Percentiles rank a stretch among this genome's conserved stretches.
Evolutionary conservation across 257 asterid genomes (phyloP).

Genomic region (Capsicum chinense): DNA sequence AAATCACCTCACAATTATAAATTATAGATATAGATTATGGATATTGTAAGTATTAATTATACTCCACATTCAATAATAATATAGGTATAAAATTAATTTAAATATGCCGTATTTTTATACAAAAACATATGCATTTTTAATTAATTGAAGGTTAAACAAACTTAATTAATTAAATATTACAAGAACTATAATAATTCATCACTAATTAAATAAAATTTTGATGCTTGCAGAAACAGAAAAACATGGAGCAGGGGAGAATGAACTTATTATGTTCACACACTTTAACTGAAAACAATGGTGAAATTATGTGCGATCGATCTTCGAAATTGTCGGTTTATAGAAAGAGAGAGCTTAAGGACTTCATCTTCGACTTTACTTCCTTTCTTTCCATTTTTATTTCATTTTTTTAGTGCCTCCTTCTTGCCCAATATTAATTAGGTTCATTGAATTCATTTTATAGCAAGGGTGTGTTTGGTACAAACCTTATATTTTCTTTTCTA

Average conservation of each 20-base stretch:
- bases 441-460: slow-evolving; percentile 1
- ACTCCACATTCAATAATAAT: no score
- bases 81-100: no score
- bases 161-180: no score
- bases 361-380: slow-evolving; percentile 39
- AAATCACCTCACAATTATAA: no score
- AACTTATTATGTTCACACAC: slow-evolving; percentile 42
- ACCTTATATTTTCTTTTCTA: no score
- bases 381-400: not conserved
- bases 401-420: not conserved
- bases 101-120: no score
- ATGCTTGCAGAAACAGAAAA: not conserved
- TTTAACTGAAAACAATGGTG: slow-evolving; percentile 38
- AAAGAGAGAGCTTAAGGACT: slow-evolving; percentile 21
- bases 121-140: not conserved
- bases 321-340: slow-evolving; percentile 47
- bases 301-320: not conserved
- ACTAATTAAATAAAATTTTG: no score
- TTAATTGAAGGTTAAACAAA: no score
- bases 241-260: slow-evolving; percentile 32
- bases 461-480: no score
- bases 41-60: no score
- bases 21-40: no score
- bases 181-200: no score
- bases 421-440: slow-evolving; percentile 5